These are phyloP conservation scores for Globisporangium echinulatum DNA, from an alignment of 352 stramenopile species.

Conservation along the genomic window DNA sequence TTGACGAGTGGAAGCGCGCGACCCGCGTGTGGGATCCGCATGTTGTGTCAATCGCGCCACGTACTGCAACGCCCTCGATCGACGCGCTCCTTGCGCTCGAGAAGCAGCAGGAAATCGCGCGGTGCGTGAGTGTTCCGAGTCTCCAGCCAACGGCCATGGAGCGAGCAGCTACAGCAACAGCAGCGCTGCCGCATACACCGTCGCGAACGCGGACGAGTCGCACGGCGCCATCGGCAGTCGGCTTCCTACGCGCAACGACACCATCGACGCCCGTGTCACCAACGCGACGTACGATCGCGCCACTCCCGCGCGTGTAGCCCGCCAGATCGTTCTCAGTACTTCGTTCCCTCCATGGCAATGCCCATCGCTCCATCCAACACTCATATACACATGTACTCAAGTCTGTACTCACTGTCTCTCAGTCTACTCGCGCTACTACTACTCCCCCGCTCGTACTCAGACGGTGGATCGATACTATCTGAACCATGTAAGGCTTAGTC, in stretches of 20 bases:
- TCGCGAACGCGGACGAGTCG: constrained; percentile 15
- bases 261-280: background rate
- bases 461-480: background rate
- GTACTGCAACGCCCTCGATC: constrained; percentile 27
- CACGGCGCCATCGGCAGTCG: constrained; percentile 10
- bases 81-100: constrained; percentile 16
- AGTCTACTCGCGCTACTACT: no score
- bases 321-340: no score
- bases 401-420: no score
- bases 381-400: no score
- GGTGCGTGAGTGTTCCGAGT: constrained; percentile 50
- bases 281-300: constrained; percentile 1
- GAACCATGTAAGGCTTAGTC: background rate
- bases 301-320: constrained; percentile 14
- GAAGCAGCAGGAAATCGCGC: constrained; percentile 30
- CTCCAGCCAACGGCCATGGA: constrained; percentile 58
- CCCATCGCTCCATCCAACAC: no score
- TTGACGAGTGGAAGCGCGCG: constrained; percentile 56
- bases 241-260: constrained; percentile 9
- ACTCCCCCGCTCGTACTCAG: no score
- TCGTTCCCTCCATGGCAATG: no score
- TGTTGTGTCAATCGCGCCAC: background rate
- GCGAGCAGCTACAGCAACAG: constrained; percentile 18
- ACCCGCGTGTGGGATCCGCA: constrained; percentile 45
- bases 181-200: background rate